Conservation (phyloP, 164 flowering plant species). For the Vitis riparia region DNA sequence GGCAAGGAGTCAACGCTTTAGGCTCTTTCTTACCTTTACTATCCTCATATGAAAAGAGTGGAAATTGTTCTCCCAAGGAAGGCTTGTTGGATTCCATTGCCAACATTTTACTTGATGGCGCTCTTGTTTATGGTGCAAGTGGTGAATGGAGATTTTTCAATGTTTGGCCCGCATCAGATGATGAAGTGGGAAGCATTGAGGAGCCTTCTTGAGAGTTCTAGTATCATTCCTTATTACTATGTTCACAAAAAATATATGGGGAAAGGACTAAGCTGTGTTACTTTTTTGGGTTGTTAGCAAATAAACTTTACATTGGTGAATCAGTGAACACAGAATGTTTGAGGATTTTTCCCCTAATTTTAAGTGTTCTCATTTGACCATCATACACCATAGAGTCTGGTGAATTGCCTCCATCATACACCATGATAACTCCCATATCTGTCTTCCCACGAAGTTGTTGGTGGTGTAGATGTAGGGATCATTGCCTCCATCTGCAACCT, state of each 20-base stretch:
- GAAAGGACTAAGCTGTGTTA: conserved; percentile 42
- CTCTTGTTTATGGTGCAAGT: conserved; percentile 57
- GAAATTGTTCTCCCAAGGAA: conserved; percentile 16
- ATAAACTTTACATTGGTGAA: conserved; percentile 65
- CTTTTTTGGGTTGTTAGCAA: conserved; percentile 42
- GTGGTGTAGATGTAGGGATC: too few relatives aligned
- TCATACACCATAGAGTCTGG: too few relatives aligned
- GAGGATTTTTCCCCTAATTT: too few relatives aligned
- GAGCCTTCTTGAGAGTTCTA: conserved; percentile 58
- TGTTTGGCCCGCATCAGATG: conserved; percentile 43
- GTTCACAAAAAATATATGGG: conserved; percentile 57
- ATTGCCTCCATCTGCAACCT: too few relatives aligned
- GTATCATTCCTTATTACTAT: too few relatives aligned
- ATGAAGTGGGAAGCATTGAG: conserved; percentile 56
- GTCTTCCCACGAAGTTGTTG: too few relatives aligned
- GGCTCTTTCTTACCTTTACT: conserved; percentile 21
- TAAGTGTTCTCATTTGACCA: too few relatives aligned
- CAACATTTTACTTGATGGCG: conserved; percentile 73
- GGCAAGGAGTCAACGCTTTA: conserved; percentile 79
- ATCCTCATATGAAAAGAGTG: conserved; percentile 41
- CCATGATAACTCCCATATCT: too few relatives aligned
- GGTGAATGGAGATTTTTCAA: conserved; percentile 25
- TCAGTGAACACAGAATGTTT: conserved; percentile 30
- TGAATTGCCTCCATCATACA: too few relatives aligned
- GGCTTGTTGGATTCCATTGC: conserved; percentile 53